Evolutionary conservation across 139 green algal genomes (phyloP).

Genomic region (Tetradesmus lagerheimii): DNA sequence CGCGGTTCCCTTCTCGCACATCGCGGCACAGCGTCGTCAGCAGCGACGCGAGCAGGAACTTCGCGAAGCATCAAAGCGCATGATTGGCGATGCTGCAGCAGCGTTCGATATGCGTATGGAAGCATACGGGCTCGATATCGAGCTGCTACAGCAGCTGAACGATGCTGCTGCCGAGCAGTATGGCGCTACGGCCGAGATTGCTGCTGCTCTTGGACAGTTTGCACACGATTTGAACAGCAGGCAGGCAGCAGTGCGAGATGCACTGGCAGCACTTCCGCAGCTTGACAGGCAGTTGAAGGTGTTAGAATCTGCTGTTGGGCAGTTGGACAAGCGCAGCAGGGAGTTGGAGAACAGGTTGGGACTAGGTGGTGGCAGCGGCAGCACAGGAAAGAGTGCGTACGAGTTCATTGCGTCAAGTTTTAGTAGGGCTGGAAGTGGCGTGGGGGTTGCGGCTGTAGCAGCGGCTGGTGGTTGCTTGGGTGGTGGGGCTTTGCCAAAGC

Average conservation of each 20-base stretch:
- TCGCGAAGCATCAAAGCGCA: neutral
- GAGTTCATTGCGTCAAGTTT: constrained; percentile 1
- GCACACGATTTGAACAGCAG: neutral
- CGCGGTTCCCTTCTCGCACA: constrained; percentile 24
- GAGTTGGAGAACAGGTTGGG: neutral
- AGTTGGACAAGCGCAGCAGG: constrained; percentile 24
- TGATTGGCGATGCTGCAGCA: neutral
- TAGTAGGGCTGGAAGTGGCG: constrained; percentile 12
- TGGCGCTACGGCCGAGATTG: constrained; percentile 17
- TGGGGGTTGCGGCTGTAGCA: neutral
- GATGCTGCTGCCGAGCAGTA: constrained; percentile 42
- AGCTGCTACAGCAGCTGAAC: constrained; percentile 22
- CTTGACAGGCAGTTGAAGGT: constrained; percentile 28
- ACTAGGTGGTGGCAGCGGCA: neutral
- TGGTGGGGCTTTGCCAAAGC: neutral
- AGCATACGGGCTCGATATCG: neutral
- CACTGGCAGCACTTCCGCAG: constrained; percentile 20
- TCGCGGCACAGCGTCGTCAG: constrained; percentile 20
- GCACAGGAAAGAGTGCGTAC: constrained; percentile 8
- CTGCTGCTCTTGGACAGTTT: constrained; percentile 37
- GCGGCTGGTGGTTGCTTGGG: constrained; percentile 23
- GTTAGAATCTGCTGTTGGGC: constrained; percentile 17
- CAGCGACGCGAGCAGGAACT: constrained; percentile 30
- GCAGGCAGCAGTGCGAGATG: constrained; percentile 16
- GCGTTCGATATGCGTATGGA: constrained; percentile 32